Conservation (phyloP, 495 filamentous ascomycete genomes). For the Penicillium mononematosum region DNA sequence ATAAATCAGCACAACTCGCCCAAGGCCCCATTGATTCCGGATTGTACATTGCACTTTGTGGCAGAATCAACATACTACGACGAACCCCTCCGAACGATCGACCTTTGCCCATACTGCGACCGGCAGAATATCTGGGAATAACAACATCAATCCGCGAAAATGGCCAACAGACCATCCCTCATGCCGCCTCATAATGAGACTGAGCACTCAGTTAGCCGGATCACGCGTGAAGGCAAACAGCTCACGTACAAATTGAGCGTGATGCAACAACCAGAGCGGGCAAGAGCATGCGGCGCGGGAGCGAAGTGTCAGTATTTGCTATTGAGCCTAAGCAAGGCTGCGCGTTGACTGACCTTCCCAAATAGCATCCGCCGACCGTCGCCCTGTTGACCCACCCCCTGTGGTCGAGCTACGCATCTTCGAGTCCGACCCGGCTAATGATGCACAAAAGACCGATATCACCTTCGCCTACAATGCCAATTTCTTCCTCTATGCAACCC, state of each 20-base stretch:
- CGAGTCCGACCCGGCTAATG: constrained; percentile 64
- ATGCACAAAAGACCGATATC: constrained; percentile 63
- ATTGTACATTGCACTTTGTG: background rate
- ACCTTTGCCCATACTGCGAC: constrained; percentile 2
- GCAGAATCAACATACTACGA: background rate
- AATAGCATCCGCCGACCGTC: constrained; percentile 88
- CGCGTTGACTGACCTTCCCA: constrained; percentile 13
- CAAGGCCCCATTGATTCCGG: background rate
- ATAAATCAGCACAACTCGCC: background rate
- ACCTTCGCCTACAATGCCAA: constrained; percentile 94
- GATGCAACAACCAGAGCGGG: constrained; percentile 91
- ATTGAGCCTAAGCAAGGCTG: constrained; percentile 1
- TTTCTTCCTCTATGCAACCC: constrained; percentile 94
- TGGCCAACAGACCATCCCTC: constrained; percentile 35
- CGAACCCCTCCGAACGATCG: background rate
- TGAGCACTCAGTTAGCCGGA: constrained; percentile 55
- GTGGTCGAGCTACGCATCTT: constrained; percentile 91
- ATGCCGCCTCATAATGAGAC: constrained; percentile 57
- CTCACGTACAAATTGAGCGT: constrained; percentile 82
- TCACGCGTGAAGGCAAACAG: constrained; percentile 75
- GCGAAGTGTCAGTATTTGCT: constrained; percentile 72
- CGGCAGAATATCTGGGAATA: constrained; percentile 12
- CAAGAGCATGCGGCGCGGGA: constrained; percentile 93
- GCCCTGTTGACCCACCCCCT: constrained; percentile 93
- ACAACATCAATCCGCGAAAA: constrained; percentile 19